phyloP scores from a whole-genome alignment of 345 rosid genomes.

The Rhodamnia argentea region DNA sequence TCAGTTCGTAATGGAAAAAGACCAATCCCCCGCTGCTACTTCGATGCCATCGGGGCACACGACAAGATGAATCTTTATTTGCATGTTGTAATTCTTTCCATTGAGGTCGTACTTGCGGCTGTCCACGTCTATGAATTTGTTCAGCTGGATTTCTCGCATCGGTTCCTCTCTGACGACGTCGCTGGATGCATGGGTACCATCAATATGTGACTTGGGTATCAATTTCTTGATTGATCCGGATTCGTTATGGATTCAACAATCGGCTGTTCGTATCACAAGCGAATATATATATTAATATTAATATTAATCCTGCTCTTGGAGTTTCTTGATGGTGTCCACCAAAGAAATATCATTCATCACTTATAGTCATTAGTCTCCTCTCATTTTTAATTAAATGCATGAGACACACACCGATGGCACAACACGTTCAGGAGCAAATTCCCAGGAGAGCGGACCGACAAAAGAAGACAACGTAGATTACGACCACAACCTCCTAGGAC shows the following conservation, averaged over 20 bases:
- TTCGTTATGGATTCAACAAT: background rate
- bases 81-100: background rate
- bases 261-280: background rate
- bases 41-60: background rate
- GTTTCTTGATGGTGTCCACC: background rate
- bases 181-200: background rate
- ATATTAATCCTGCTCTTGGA: background rate
- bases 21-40: background rate
- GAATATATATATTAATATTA: too few relatives aligned
- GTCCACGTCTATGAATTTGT: too few relatives aligned
- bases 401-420: background rate
- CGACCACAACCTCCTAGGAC: background rate
- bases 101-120: background rate
- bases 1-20: background rate
- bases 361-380: background rate
- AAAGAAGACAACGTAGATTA: background rate
- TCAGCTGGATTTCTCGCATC: background rate
- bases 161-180: background rate
- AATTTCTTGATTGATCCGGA: background rate
- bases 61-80: background rate
- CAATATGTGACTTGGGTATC: background rate
- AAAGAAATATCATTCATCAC: background rate
- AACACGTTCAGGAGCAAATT: background rate
- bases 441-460: background rate
- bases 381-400: background rate